Evolutionary conservation across 2,329 filamentous ascomycete genomes (phyloP), one percentile per base, ranked within the genome.

Genomic region (Neonectria neomacrospora): DNA sequence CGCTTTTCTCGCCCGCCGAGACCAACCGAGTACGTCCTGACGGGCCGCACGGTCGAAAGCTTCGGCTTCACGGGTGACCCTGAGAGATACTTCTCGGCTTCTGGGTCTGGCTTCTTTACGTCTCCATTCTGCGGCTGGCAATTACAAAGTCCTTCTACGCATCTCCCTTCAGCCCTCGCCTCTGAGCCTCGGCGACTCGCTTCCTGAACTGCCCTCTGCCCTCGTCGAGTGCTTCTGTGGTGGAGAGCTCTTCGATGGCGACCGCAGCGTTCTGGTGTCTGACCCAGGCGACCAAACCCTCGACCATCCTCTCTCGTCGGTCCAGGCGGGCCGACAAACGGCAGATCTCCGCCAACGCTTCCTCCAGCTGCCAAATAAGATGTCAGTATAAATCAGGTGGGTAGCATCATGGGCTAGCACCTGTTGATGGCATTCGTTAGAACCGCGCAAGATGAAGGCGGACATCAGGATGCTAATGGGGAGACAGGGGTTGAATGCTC

Each of bases 11-110:
- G 64, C 1, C 61, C 11, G 45, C 50, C 7, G 78, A 79, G 0
- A 90, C 83, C 37, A n/a, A 91, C 78, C 0, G 88, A 90, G 71
- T 91, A 91, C 0, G 85, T 82, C 10, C 89, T 79, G 1, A 86
- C 74, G 0, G 90, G 76, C 0, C 85, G n/a, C n/a, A n/a, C 85
- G 41, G 84, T 85, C 1, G 83, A 84, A 1, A 91, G 79, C 67
- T 80, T 85, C 22, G 91, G 69, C 41, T 84, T 82, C 0, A 85
- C 86, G 69, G 90, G 87, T 10, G 83, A 80, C 2, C 87, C 88
- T 0, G 70, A 65, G 3, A 77, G 62, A 26, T 77, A 71, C 2
- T 82, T 77, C 67, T 79, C 75, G 0, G 73, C 72, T 2, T 79
- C 77, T 0, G 71, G 62, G 1, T 80, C 71, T 0, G 76, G 73